Evolutionary conservation across 2,329 filamentous ascomycete species (phyloP).

Genomic region (Moelleriella libera): DNA sequence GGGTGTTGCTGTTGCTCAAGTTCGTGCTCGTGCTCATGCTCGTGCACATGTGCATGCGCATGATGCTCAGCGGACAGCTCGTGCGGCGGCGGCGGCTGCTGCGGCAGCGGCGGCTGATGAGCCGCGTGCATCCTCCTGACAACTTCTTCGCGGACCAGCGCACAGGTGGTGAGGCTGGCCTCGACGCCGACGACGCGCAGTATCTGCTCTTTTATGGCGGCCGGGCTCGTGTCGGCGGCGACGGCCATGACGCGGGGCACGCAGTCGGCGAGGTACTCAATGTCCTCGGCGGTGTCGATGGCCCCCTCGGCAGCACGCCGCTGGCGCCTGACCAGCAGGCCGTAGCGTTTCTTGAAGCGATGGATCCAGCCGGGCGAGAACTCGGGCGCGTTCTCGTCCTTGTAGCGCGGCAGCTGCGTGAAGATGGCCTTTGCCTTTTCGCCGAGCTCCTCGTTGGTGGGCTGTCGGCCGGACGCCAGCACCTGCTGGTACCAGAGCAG

Average conservation of each 20-base stretch:
- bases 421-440: slow-evolving; percentile 49
- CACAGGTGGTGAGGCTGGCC: slow-evolving; percentile 36
- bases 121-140: slow-evolving; percentile 22
- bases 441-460: slow-evolving; percentile 47
- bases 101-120: slow-evolving; percentile 9
- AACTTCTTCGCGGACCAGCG: slow-evolving; percentile 44
- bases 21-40: background rate
- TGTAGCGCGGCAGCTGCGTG: slow-evolving; percentile 42
- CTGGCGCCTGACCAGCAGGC: slow-evolving; percentile 41
- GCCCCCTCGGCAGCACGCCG: slow-evolving; percentile 34
- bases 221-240: slow-evolving; percentile 41
- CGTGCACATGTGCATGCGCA: slow-evolving; percentile 8
- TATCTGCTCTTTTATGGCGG: slow-evolving; percentile 43
- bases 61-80: too few species aligned
- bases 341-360: slow-evolving; percentile 49
- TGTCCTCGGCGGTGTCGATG: slow-evolving; percentile 36
- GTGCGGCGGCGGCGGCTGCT: slow-evolving; percentile 6
- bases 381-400: slow-evolving; percentile 44
- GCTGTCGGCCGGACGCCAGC: slow-evolving; percentile 37
- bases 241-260: slow-evolving; percentile 46
- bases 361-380: slow-evolving; percentile 53
- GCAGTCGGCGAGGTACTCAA: slow-evolving; percentile 45
- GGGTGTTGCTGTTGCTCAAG: background rate
- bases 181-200: slow-evolving; percentile 41
- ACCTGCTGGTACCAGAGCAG: slow-evolving; percentile 40